Percentiles rank a stretch among this genome's conserved stretches.
Evolutionary conservation across 2,329 filamentous ascomycete genomes (phyloP).

Genomic region (Alternaria gansuensis): DNA sequence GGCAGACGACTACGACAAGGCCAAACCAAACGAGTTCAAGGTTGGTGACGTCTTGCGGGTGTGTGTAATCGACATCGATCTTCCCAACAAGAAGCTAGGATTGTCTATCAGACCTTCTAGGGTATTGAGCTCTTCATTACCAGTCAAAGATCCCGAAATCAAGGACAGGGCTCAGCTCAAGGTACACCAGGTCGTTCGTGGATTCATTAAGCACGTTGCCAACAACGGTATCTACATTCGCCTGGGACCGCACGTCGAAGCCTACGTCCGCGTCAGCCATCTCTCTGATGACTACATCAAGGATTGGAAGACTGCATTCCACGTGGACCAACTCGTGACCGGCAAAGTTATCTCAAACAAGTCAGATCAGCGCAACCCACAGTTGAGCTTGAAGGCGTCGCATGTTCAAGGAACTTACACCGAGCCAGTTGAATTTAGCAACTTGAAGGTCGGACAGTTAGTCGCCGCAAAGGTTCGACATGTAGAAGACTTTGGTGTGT

Average conservation of each 20-base stretch:
- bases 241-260: constrained; percentile 81
- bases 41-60: constrained; percentile 89
- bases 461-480: constrained; percentile 92
- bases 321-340: constrained; percentile 88
- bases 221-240: constrained; percentile 90
- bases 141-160: constrained; percentile 83
- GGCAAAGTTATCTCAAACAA: constrained; percentile 83
- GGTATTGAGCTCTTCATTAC: constrained; percentile 83
- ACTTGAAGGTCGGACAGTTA: constrained; percentile 79
- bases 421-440: constrained; percentile 75
- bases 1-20: constrained; percentile 83
- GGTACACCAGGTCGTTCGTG: constrained; percentile 80
- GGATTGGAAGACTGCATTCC: constrained; percentile 91
- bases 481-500: constrained; percentile 94
- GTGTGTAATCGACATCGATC: constrained; percentile 82
- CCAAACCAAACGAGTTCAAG: constrained; percentile 75
- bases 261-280: constrained; percentile 84
- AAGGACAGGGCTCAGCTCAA: constrained; percentile 74
- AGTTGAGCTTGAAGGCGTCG: constrained; percentile 88
- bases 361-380: constrained; percentile 72
- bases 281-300: constrained; percentile 91
- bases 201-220: constrained; percentile 89
- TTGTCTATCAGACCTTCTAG: constrained; percentile 87
- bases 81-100: constrained; percentile 81
- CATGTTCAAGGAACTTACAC: constrained; percentile 81